Percentiles rank a stretch among this genome's conserved stretches.
These are phyloP conservation scores for Dictyostelium discoideum DNA, from an alignment of 78 protist genomes.

Conservation along the genomic window DNA sequence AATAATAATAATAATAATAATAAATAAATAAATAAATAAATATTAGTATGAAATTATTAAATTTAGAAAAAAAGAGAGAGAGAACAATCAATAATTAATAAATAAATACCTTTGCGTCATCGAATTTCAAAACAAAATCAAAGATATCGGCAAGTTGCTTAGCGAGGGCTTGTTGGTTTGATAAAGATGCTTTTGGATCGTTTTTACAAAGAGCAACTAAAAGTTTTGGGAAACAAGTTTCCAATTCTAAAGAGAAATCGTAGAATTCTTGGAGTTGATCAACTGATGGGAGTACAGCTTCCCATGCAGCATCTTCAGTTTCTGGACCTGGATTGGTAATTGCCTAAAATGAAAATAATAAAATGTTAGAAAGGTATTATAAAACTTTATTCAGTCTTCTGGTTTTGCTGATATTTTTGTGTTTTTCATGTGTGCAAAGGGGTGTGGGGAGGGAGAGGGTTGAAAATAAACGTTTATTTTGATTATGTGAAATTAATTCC, in stretches of 20 bases:
- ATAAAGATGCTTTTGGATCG: conserved; percentile 76
- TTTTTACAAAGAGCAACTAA: conserved; percentile 86
- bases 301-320: conserved; percentile 89
- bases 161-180: conserved; percentile 90
- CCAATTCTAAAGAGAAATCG: conserved; percentile 83
- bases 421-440: too few relatives aligned
- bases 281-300: conserved; percentile 84
- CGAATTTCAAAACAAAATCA: conserved; percentile 88
- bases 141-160: conserved; percentile 92
- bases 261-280: conserved; percentile 85
- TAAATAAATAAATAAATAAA: background rate
- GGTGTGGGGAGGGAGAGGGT: too few relatives aligned
- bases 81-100: too few relatives aligned
- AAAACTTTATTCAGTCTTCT: too few relatives aligned
- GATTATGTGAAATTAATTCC: too few relatives aligned
- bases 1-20: too few relatives aligned
- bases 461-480: too few relatives aligned
- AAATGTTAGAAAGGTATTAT: background rate
- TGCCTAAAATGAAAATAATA: conserved; percentile 48
- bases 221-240: conserved; percentile 85
- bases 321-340: conserved; percentile 85
- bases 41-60: background rate
- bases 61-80: too few relatives aligned
- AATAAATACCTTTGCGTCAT: conserved; percentile 84
- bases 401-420: too few relatives aligned